Conservation (phyloP, 139 green algal species). For the Gonium pectorale region DNA sequence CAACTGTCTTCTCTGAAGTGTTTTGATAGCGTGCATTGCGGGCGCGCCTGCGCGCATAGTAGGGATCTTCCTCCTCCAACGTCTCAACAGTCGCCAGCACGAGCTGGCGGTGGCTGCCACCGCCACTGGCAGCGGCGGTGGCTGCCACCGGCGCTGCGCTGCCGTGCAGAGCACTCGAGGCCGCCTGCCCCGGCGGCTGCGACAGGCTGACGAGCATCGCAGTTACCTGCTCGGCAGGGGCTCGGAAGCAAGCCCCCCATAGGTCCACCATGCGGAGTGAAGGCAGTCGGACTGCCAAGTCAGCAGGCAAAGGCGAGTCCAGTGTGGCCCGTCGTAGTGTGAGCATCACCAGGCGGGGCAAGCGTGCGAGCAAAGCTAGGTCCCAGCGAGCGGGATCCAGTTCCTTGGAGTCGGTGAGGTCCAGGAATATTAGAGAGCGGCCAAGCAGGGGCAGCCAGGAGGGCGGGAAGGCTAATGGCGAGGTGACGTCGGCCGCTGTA, state of each 20-base stretch:
- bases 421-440: neutral
- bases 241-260: neutral
- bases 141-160: neutral
- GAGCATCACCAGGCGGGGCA: constrained; percentile 1
- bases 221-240: neutral
- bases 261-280: neutral
- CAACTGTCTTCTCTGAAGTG: too few species aligned
- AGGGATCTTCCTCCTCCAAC: too few species aligned
- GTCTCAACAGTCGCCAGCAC: neutral
- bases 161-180: too few species aligned
- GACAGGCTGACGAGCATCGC: neutral
- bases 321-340: neutral
- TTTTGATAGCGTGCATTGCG: too few species aligned
- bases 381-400: constrained; percentile 3
- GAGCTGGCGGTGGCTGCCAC: neutral
- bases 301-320: neutral
- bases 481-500: too few species aligned
- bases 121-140: neutral
- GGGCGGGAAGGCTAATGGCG: neutral
- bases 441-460: neutral
- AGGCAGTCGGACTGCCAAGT: neutral
- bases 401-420: neutral
- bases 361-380: neutral
- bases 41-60: too few species aligned
- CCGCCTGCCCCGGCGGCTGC: neutral